Evolutionary conservation across 345 rosid species (phyloP), one percentile per base, ranked within the genome.

Genomic region (Boechera retrofracta): DNA sequence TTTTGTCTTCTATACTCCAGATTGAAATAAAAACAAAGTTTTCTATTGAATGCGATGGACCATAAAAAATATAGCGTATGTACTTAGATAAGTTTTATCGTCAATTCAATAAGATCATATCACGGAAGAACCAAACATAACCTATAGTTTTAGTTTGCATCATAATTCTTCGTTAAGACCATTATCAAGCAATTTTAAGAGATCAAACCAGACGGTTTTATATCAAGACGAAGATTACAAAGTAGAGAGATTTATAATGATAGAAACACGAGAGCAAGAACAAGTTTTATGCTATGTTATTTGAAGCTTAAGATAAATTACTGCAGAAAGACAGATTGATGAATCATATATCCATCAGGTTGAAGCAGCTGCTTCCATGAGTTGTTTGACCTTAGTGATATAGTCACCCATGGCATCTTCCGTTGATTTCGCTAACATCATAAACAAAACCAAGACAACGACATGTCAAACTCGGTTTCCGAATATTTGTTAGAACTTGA

Each of bases 391-490:
- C 86, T 91, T 91, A 38, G 89, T 88, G 79, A 91, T 87, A 52
- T 91, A 89, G 70, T 91, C 94, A 68, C 57, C 62, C 92, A 87
- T 91, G 29, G 97, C 94, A 73, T 85, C 89, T 0, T 91, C 94
- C 74, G 81, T 80, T 1, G 97, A 74, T 85, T 91, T 91, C 56
- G 58, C 97, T 89, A 77, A 6, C 38, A 33, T 31, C 67, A 72
- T 10, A 54, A 63, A 13, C 41, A 44, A 35, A 51, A 39, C 39
- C 45, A 29, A 57, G 4, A 65, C 62, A 54, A 54, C 0, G 3
- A 56, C 64, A 2, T 7, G 57, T 58, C 60, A 75, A 64, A 28
- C 33, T 52, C 31, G 0, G 7, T 4, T 44, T 44, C 48, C 15
- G 16, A 12, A 12, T 44, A 10, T 41, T 9, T 10, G 3, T 41